These are phyloP conservation scores for Tuber magnatum DNA, from an alignment of 495 filamentous ascomycete genomes.

Conservation along the genomic window DNA sequence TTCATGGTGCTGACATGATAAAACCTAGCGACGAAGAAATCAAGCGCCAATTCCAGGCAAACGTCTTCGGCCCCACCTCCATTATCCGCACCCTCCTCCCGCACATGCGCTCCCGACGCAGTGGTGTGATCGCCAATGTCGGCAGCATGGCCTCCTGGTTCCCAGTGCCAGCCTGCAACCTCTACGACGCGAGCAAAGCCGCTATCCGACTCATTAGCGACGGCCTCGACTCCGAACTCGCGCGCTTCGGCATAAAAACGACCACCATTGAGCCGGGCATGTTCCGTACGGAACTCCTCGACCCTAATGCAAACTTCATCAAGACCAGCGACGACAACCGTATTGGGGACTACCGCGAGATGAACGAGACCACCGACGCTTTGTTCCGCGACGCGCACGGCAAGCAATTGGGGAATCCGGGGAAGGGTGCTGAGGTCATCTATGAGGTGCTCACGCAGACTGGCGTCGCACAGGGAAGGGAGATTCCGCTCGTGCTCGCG, in stretches of 20 bases:
- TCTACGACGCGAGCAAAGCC: neutral
- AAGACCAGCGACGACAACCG: slow-evolving; percentile 24
- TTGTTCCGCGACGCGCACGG: slow-evolving; percentile 20
- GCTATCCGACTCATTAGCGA: neutral
- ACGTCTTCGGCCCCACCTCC: slow-evolving; percentile 48
- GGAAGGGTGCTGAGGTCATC: slow-evolving; percentile 46
- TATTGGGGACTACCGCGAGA: slow-evolving; percentile 23
- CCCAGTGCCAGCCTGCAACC: neutral
- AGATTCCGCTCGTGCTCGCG: slow-evolving; percentile 44
- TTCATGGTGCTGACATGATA: neutral
- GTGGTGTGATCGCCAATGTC: slow-evolving; percentile 47
- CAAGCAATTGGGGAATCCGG: slow-evolving; percentile 45
- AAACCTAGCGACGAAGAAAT: slow-evolving; percentile 40
- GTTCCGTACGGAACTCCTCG: slow-evolving; percentile 16
- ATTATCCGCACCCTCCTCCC: slow-evolving; percentile 47
- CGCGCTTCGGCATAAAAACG: slow-evolving; percentile 44
- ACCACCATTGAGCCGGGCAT: slow-evolving; percentile 46
- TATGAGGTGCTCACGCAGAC: slow-evolving; percentile 46
- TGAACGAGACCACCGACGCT: slow-evolving; percentile 28
- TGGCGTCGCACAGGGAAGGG: slow-evolving; percentile 42
- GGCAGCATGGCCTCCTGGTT: slow-evolving; percentile 43
- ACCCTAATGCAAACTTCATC: neutral
- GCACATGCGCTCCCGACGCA: slow-evolving; percentile 43
- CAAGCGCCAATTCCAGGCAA: slow-evolving; percentile 43
- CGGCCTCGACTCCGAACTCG: slow-evolving; percentile 42